Percentiles rank a stretch among this genome's conserved stretches.
phyloP scores from a whole-genome alignment of 106 monocot genomes.

The Dioscorea zingiberensis region DNA sequence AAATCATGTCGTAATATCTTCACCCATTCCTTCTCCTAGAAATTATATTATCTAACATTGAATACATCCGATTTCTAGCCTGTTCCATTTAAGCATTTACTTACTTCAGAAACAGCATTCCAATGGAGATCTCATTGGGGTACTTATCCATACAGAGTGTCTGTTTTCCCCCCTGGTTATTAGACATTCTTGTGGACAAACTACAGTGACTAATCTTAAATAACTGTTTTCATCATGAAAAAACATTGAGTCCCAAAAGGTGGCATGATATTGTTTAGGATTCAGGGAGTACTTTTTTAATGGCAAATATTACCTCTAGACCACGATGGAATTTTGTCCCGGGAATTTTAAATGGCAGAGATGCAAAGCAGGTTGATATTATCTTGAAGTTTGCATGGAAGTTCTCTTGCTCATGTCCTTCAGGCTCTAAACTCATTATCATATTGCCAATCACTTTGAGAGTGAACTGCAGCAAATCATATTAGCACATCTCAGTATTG shows the following conservation, averaged over 20 bases:
- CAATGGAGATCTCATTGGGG: neutral
- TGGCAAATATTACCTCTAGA: constrained; percentile 10
- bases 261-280: too few relatives aligned
- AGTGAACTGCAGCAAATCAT: constrained; percentile 19
- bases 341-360: constrained; percentile 31
- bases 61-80: constrained; percentile 28
- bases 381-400: constrained; percentile 29
- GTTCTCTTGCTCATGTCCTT: constrained; percentile 28
- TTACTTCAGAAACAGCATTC: neutral
- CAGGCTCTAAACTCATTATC: constrained; percentile 30
- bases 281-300: too few relatives aligned
- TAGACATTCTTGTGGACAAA: neutral
- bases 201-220: too few relatives aligned
- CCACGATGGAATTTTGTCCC: constrained; percentile 27
- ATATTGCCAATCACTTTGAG: constrained; percentile 31
- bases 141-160: too few relatives aligned
- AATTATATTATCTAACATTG: constrained; percentile 32
- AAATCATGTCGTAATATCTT: constrained; percentile 19
- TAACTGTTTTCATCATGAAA: too few relatives aligned
- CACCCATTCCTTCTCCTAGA: constrained; percentile 16
- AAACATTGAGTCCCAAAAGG: too few relatives aligned
- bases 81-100: neutral
- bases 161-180: neutral
- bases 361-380: constrained; percentile 23
- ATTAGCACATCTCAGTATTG: neutral